Base-by-base conservation (phyloP, 805 yeast species). In the Yueomyces sp. region DNA sequence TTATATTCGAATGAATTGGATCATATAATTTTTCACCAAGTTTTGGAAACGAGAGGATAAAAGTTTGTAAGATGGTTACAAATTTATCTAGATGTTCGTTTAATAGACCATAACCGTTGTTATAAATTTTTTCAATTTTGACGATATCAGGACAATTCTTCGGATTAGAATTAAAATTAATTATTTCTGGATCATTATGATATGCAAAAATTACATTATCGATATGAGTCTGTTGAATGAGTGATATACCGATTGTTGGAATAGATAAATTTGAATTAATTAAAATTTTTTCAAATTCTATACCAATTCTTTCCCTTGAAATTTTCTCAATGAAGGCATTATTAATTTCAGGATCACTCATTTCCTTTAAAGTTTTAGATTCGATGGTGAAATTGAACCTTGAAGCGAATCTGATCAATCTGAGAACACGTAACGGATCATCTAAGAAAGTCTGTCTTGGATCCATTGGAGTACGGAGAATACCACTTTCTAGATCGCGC, bases 381-480 rank as follows among this genome's bases (percentile, higher is more conserved):
- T 79, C 94, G 32, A 92, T 72, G 1, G 52, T 52, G 56, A 88
- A 92, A 40, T 76, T 69, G 55, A 82, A 85, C 45, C 85, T 75
- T 33, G 85, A 71, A 0, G 95, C 92, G 66, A 92, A 92, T 51
- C 99, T 68, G 29, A 92, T 74, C 45, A 92, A 65, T 48, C 99
- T 70, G 45, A 92, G 62, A 2, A 90, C 92, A 46, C 99, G 72
- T 46, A 92, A 70, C 1, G 99, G 99, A 61, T 92, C 99, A 57
- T 92, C 99, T 40, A 80, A 55, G 54, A 92, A 92, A 1, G 99
- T 92, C 54, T 81, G 77, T 37, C 71, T 58, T 4, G 98, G 95
- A 31, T 77, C 80, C 43, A 92, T 68, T 0, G 99, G 99, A 0
- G 98, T 92, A 44, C 95, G 68, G 45, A 92, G 66, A 0, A 86